A percentile compares a stretch with the other conserved stretches of the same genome.
phyloP scores from a whole-genome alignment of 139 green algal genomes.

The Auxenochlorella protothecoides region DNA sequence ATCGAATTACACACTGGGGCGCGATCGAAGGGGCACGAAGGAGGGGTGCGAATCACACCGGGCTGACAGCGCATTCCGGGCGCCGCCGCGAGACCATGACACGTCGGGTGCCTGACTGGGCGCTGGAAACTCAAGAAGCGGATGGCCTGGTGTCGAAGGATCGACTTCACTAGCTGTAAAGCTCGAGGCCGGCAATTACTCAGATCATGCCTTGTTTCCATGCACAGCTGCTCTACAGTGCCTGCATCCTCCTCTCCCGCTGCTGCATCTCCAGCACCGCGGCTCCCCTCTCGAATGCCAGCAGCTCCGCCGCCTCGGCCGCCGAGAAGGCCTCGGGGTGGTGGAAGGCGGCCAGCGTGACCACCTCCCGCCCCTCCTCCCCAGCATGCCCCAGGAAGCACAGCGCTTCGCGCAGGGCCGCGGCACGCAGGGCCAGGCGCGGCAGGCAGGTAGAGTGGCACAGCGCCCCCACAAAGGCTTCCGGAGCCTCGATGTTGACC shows the following conservation, averaged over 20 bases:
- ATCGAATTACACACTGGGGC: too few species aligned
- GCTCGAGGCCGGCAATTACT: too few species aligned
- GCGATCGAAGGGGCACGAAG: too few species aligned
- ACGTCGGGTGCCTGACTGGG: too few species aligned
- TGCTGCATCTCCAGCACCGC: slow-evolving; percentile 16
- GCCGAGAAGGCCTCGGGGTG: slow-evolving; percentile 3
- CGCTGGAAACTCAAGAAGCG: too few species aligned
- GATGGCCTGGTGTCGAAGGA: too few species aligned
- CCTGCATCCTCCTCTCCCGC: not conserved
- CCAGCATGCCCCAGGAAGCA: slow-evolving; percentile 19
- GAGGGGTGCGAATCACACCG: too few species aligned
- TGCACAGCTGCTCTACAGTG: not conserved
- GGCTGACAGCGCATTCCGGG: too few species aligned
- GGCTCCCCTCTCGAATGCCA: slow-evolving; percentile 10
- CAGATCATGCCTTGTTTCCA: too few species aligned
- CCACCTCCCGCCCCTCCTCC: slow-evolving; percentile 3
- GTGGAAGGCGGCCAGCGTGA: not conserved
- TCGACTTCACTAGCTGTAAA: too few species aligned
- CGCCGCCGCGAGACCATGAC: too few species aligned
- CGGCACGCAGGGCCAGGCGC: slow-evolving; percentile 13
- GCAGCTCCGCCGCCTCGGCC: slow-evolving; percentile 12
- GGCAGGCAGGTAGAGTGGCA: slow-evolving; percentile 12
- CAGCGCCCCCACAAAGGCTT: slow-evolving; percentile 1
- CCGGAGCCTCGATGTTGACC: slow-evolving; percentile 6
- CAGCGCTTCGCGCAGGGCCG: slow-evolving; percentile 22